Base-by-base conservation (phyloP, 2,329 filamentous ascomycete genomes). In the Piedraia hortae region DNA sequence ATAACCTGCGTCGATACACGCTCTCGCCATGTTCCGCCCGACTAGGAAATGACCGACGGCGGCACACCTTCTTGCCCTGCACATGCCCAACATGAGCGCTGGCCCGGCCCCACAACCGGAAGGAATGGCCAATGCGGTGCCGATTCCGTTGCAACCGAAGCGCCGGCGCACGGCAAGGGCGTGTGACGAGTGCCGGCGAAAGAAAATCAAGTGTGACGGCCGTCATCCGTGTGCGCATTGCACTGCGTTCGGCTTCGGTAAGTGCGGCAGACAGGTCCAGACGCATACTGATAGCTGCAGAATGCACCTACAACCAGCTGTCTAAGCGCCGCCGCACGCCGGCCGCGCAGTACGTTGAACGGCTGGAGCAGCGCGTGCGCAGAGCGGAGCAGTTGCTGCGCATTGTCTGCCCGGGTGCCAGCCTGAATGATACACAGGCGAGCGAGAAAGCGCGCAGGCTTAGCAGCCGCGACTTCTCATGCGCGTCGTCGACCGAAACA, bases 231-330 rank as follows among this genome's bases (percentile, higher is more conserved):
- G 54, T 34, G 91, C 80, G 0, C 85, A 93, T 46, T 97, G 85
- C 45, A 89, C 80, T 6, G 78, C 93, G 21, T 97, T 93, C 47
- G 91, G 78, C 43, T 97, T 93, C 54, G 82, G 85, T 91, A 58
- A 41, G 58, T 21, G 7, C 9, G 10, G 12, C 6, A 11, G 9
- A 12, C 9, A 10, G 8, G 15, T 8, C 18, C 15, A 14, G 18
- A 22, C 14, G 5, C 13, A 16, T 10, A 12, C 14, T 19, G 8
- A 13, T 18, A 11, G 21, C 18, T 13, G 13, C 32, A 90, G 78
- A 89, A 42, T 91, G 80, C 45, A 89, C 78, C 13, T 90, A 90
- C 47, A 78, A 90, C 39, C 85, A 90, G 43, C 80, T 80, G 7
- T 90, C 78, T 12, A 90, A 90, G 43, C 62, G 80, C 32, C 62